These are phyloP conservation scores for Aspergillus novoparasiticus DNA, from an alignment of 2,329 filamentous ascomycete genomes.

Conservation along the genomic window DNA sequence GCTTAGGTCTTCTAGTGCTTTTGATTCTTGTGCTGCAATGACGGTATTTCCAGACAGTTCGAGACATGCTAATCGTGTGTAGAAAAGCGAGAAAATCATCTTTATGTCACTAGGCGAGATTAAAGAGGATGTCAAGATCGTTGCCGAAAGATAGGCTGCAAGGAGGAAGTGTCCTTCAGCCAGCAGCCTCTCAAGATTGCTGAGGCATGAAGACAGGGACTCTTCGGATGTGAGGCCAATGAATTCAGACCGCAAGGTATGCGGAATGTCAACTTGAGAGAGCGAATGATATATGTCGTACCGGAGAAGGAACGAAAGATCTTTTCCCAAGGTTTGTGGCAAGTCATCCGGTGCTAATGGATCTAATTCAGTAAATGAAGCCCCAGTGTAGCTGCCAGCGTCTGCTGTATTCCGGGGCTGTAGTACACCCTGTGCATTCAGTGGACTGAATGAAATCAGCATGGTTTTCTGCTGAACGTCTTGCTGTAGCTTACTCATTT, in stretches of 20 bases:
- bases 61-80: constrained; percentile 79
- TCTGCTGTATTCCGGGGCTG: constrained; percentile 19
- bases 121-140: constrained; percentile 45
- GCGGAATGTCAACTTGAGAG: constrained; percentile 61
- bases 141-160: constrained; percentile 60
- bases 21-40: constrained; percentile 68
- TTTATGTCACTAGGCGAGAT: constrained; percentile 56
- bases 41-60: constrained; percentile 73
- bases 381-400: constrained; percentile 25
- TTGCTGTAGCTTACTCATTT: constrained; percentile 64
- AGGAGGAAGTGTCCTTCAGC: constrained; percentile 75
- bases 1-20: constrained; percentile 62
- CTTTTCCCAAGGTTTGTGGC: constrained; percentile 56
- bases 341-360: constrained; percentile 36
- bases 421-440: constrained; percentile 21
- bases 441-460: constrained; percentile 31
- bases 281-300: constrained; percentile 83
- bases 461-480: neutral
- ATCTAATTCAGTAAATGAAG: constrained; percentile 39
- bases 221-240: constrained; percentile 65
- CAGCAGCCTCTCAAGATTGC: constrained; percentile 65
- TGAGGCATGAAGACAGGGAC: constrained; percentile 45
- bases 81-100: constrained; percentile 75
- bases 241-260: constrained; percentile 69
- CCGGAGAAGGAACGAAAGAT: constrained; percentile 79